Percentiles rank a stretch among this genome's conserved stretches.
These are phyloP conservation scores for Crataegus laevigata DNA, from an alignment of 306 rosid species.

Conservation along the genomic window DNA sequence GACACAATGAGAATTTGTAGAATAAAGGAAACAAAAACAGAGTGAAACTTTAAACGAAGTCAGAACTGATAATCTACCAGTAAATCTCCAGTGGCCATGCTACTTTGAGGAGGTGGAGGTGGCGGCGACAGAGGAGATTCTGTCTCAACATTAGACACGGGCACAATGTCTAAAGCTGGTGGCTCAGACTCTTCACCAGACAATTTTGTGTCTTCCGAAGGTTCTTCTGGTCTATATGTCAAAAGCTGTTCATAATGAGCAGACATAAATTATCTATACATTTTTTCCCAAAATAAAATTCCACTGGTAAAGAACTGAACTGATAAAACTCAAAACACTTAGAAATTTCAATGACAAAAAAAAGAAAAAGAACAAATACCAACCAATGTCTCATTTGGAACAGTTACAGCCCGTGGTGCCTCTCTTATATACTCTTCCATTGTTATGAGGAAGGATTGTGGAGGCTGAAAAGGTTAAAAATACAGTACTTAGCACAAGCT, in stretches of 20 bases:
- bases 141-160: constrained; percentile 41
- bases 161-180: constrained; percentile 40
- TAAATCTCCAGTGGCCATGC: constrained; percentile 67
- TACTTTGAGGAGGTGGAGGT: constrained; percentile 50
- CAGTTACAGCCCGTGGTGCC: constrained; percentile 84
- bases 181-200: constrained; percentile 60
- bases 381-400: constrained; percentile 82
- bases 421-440: constrained; percentile 97
- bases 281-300: background rate
- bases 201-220: constrained; percentile 45
- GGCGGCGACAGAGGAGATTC: constrained; percentile 21
- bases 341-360: background rate
- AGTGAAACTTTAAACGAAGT: background rate
- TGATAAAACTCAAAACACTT: background rate
- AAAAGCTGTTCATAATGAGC: constrained; percentile 61
- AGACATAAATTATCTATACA: constrained; percentile 9
- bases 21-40: constrained; percentile 1
- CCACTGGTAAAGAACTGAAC: background rate
- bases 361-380: constrained; percentile 18
- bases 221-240: constrained; percentile 86
- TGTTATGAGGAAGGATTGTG: constrained; percentile 86
- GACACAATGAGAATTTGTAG: background rate
- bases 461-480: constrained; percentile 57
- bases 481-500: constrained; percentile 7
- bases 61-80: constrained; percentile 45